Conservation (phyloP, 495 filamentous ascomycete genomes). For the Aspergillus haitiensis region DNA sequence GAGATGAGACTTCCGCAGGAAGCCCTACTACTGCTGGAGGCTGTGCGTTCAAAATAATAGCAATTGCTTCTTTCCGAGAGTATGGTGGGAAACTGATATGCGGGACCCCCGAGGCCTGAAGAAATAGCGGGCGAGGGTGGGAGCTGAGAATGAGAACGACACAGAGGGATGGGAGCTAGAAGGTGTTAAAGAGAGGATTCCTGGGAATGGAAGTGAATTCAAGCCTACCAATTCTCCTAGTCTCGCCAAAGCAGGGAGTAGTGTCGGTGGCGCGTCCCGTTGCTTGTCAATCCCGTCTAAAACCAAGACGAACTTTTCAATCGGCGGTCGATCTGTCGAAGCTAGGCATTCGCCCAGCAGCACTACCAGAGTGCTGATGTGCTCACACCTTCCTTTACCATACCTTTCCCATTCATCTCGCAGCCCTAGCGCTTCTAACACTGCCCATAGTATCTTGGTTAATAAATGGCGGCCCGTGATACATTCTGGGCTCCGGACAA, state of each 20-base stretch:
- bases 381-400: slow-evolving; percentile 68
- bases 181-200: background rate
- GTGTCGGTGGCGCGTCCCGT: slow-evolving; percentile 73
- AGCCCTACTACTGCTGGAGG: slow-evolving; percentile 36
- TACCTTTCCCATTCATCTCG: slow-evolving; percentile 41
- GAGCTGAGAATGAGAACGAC: slow-evolving; percentile 73
- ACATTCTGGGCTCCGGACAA: slow-evolving; percentile 80
- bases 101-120: slow-evolving; percentile 70
- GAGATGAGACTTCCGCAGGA: slow-evolving; percentile 30
- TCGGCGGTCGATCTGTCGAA: slow-evolving; percentile 24
- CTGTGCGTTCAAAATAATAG: slow-evolving; percentile 61
- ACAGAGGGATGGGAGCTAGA: slow-evolving; percentile 75
- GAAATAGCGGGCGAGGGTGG: slow-evolving; percentile 65
- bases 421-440: slow-evolving; percentile 39
- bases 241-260: slow-evolving; percentile 79
- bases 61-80: slow-evolving; percentile 71
- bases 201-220: background rate
- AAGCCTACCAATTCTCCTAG: slow-evolving; percentile 71
- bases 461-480: slow-evolving; percentile 87
- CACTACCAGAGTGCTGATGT: slow-evolving; percentile 68
- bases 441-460: slow-evolving; percentile 54
- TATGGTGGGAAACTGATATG: slow-evolving; percentile 86
- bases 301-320: slow-evolving; percentile 70
- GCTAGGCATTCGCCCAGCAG: slow-evolving; percentile 59
- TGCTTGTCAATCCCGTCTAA: slow-evolving; percentile 91